Conservation (phyloP, 2,329 filamentous ascomycete species). For the Penicillium sp. region DNA sequence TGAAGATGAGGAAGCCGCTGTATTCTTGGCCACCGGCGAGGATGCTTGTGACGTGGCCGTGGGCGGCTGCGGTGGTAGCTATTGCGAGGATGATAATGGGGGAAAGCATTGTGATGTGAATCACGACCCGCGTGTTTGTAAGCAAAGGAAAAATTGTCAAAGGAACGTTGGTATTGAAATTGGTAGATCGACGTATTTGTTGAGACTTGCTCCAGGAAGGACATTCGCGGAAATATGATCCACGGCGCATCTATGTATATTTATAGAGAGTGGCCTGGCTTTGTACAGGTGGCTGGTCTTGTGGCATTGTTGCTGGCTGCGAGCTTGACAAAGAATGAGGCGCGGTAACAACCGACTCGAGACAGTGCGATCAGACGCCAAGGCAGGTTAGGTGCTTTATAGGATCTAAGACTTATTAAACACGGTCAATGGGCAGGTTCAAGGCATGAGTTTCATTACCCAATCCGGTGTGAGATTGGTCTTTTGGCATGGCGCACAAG, state of each 20-base stretch:
- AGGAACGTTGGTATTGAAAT: neutral
- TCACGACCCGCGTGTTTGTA: neutral
- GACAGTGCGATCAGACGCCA: neutral
- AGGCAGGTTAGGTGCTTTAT: neutral
- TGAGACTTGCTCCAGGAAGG: too few species aligned
- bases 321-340: neutral
- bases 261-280: neutral
- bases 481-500: too few species aligned
- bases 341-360: neutral
- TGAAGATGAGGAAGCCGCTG: constrained; percentile 43
- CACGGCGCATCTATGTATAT: neutral
- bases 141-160: neutral
- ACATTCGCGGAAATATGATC: neutral
- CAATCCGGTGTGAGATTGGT: too few species aligned
- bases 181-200: too few species aligned
- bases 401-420: neutral
- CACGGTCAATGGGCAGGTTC: neutral
- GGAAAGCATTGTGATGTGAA: too few species aligned
- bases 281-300: neutral
- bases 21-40: constrained; percentile 23
- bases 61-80: neutral
- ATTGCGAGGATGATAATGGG: neutral
- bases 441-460: neutral
- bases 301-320: neutral
- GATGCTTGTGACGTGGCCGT: neutral